Evolutionary conservation across 257 asterid genomes (phyloP), one percentile per base, ranked within the genome.

Genomic region (Scutellaria baicalensis): DNA sequence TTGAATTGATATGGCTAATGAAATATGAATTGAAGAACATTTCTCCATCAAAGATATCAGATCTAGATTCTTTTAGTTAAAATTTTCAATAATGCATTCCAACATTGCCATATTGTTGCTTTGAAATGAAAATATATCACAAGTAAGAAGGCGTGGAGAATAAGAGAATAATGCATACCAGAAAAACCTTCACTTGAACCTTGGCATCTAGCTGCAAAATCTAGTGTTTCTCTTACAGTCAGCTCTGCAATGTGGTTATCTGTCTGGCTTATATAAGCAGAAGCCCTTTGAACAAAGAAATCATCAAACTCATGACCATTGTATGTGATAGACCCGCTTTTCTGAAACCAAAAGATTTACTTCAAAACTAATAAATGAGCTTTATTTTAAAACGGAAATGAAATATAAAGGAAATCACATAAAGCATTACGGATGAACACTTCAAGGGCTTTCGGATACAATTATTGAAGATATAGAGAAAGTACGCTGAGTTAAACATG

Each of bases 151-250:
- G 16, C 31, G 9, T 21, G 47, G 43, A n/a, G 51, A 55, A 59
- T 45, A 27, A 23, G 61, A 27, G 23, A 23, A 16, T 12, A 31
- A 58, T 33, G 12, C 21, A 33, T 33, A 86, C 97, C 95, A 71
- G 89, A 77, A 74, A 86, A 88, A 38, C 89, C 84, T 74, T 86
- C 88, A 70, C 85, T 86, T 75, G 96, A 79, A 75, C 97, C 97
- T 77, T 90, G 96, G 85, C 90, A 90, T 83, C 95, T 71, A 60
- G 97, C 97, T n/a, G 96, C 97, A 73, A 86, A 90, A 77, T 90
- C 97, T 20, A 90, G 69, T 40, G 96, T 90, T 81, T 90, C 97
- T 79, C 97, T 79, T n/a, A 90, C 97, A 38, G 97, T 90, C 71
- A 90, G 75, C 85, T 90, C 97, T 0, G 95, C 96, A 16, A 90